Evolutionary conservation across 2,329 filamentous ascomycete species (phyloP).

Genomic region (Fusarium subtropicale): DNA sequence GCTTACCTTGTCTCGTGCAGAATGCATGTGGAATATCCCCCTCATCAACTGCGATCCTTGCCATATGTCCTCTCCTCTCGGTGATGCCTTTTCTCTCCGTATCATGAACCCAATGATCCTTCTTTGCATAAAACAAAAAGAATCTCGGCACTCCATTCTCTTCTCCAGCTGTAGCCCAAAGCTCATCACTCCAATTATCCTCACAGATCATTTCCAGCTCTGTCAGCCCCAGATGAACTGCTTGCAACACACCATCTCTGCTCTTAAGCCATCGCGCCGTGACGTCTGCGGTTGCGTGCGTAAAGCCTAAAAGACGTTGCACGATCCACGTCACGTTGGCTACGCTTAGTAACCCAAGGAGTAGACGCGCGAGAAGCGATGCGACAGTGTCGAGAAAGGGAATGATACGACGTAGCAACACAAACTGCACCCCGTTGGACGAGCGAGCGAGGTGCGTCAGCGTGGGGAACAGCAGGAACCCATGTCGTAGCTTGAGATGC

Average conservation of each 20-base stretch:
- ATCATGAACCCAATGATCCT: slow-evolving; percentile 73
- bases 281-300: slow-evolving; percentile 59
- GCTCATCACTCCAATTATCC: slow-evolving; percentile 68
- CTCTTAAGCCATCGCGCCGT: slow-evolving; percentile 67
- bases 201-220: slow-evolving; percentile 70
- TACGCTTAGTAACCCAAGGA: slow-evolving; percentile 58
- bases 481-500: slow-evolving; percentile 60
- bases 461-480: slow-evolving; percentile 78
- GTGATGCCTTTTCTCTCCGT: slow-evolving; percentile 68
- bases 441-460: slow-evolving; percentile 77
- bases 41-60: slow-evolving; percentile 66
- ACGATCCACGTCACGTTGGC: slow-evolving; percentile 58
- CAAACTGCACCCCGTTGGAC: slow-evolving; percentile 64
- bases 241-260: slow-evolving; percentile 69
- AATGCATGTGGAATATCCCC: slow-evolving; percentile 70
- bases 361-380: slow-evolving; percentile 55
- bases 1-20: slow-evolving; percentile 58
- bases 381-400: slow-evolving; percentile 57
- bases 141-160: slow-evolving; percentile 58
- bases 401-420: slow-evolving; percentile 53
- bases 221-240: slow-evolving; percentile 68
- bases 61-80: slow-evolving; percentile 55
- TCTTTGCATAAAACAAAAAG: slow-evolving; percentile 68
- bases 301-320: slow-evolving; percentile 59
- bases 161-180: slow-evolving; percentile 62